Base-by-base conservation (phyloP, 2,329 filamentous ascomycete genomes). In the Nannizziopsis barbatae region DNA sequence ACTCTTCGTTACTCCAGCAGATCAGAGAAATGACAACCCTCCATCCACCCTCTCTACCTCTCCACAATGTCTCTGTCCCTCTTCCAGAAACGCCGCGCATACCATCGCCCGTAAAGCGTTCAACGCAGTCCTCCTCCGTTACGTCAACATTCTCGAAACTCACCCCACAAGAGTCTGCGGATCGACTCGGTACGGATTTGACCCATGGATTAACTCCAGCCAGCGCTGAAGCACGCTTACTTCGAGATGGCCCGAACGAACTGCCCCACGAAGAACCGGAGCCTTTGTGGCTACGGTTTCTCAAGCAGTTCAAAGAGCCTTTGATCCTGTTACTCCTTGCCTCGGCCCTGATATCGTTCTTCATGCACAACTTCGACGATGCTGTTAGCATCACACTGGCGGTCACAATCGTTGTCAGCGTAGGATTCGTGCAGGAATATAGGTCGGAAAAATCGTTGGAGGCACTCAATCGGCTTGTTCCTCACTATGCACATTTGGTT, bases 341-440 rank as follows among this genome's bases (percentile, higher is more conserved):
- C 5, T 96, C 92, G 2, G 90, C 92, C 0, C 83, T 77, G 14
- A 83, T 94, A 35, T 96, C 90, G 0, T 79, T 96, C 42, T 67
- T 96, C 38, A 83, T 98, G 65, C 88, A 89, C 45, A 98, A 98
- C 62, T 81, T 83, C 62, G 90, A 96, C 59, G 93, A 98, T 69
- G 90, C 90, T 5, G 71, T 98, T 58, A 96, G 90, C 66, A 98
- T 98, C 61, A 85, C 90, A 0, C 81, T 95, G 30, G 92, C 92
- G 1, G 92, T 98, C 17, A 95, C 89, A 20, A 98, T 98, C 57
- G 92, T 98, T 5, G 89, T 98, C 18, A 84, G 84, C 0, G 92
- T 98, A 37, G 92, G 90, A 1, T 98, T 98, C 58, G 80, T 96
- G 45, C 92, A 98, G 64, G 92, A 98, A 68, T 98, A 98, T 65